Percentiles rank a stretch among this genome's conserved stretches.
phyloP scores from a whole-genome alignment of 352 stramenopile species.

The Globisporangium okanoganense region DNA sequence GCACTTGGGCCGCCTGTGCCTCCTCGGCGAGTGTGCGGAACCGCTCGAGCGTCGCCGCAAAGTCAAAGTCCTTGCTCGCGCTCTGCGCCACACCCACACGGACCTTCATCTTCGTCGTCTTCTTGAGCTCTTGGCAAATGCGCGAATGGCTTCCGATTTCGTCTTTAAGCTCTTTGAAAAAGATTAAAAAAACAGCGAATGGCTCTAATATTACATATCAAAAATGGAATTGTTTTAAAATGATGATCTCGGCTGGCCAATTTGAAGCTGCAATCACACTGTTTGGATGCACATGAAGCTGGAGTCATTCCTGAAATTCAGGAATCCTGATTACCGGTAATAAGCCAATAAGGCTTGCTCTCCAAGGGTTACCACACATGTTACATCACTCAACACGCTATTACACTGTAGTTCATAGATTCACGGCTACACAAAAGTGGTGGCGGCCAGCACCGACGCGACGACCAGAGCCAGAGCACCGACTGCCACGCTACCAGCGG shows the following conservation, averaged over 20 bases:
- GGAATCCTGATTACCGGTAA: too few species aligned
- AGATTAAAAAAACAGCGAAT: too few species aligned
- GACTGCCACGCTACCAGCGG: neutral
- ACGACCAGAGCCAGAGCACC: neutral
- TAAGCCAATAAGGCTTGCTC: too few species aligned
- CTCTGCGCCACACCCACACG: constrained; percentile 22
- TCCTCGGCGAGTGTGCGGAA: constrained; percentile 16
- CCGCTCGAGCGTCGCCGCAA: constrained; percentile 16
- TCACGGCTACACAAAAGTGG: constrained; percentile 1
- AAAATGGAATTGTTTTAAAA: too few species aligned
- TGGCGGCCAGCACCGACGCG: neutral
- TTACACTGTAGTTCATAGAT: too few species aligned
- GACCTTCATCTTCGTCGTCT: constrained; percentile 6
- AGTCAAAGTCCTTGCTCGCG: constrained; percentile 23
- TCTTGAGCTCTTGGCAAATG: neutral
- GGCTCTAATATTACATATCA: too few species aligned
- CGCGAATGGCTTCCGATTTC: neutral
- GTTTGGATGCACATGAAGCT: neutral
- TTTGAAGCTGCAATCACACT: neutral
- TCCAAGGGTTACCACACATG: too few species aligned
- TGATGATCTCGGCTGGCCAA: too few species aligned
- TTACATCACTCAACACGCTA: too few species aligned
- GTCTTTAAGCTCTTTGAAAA: neutral
- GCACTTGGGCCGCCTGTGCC: constrained; percentile 10
- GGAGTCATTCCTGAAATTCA: too few species aligned